phyloP scores from a whole-genome alignment of 2,329 filamentous ascomycete species.

The Diplodia corticola region DNA sequence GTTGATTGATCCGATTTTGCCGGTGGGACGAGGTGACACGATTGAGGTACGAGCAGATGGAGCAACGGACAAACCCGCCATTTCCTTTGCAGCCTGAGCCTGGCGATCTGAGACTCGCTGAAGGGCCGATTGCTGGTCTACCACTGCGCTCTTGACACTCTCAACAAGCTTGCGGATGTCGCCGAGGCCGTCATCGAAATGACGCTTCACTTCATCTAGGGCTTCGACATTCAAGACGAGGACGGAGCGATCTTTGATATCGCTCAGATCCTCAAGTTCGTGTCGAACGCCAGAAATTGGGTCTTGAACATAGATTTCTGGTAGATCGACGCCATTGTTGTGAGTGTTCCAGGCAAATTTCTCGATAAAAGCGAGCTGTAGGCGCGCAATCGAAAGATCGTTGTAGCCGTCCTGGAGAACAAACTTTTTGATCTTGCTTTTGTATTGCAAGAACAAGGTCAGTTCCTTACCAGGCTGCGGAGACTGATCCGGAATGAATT shows the following conservation, averaged over 20 bases:
- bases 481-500: constrained; percentile 55
- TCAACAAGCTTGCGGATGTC: constrained; percentile 81
- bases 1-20: constrained; percentile 29
- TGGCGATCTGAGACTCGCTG: constrained; percentile 89
- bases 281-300: constrained; percentile 94
- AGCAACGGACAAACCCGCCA: constrained; percentile 65
- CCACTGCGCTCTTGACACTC: constrained; percentile 77
- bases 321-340: constrained; percentile 85
- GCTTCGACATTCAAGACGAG: constrained; percentile 92
- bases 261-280: constrained; percentile 87
- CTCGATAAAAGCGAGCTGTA: constrained; percentile 96
- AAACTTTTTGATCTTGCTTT: constrained; percentile 95
- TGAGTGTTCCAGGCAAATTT: constrained; percentile 99
- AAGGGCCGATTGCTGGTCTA: constrained; percentile 78
- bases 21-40: constrained; percentile 31
- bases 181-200: constrained; percentile 89
- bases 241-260: constrained; percentile 93
- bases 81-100: constrained; percentile 83
- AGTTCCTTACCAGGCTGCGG: constrained; percentile 82
- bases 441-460: constrained; percentile 93
- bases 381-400: constrained; percentile 79
- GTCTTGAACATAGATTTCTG: constrained; percentile 98
- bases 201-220: constrained; percentile 92
- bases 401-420: constrained; percentile 80
- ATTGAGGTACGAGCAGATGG: constrained; percentile 37